A percentile compares a stretch with the other conserved stretches of the same genome.
Conservation (phyloP, 257 asterid species). For the Solanum pinnatisectum region DNA sequence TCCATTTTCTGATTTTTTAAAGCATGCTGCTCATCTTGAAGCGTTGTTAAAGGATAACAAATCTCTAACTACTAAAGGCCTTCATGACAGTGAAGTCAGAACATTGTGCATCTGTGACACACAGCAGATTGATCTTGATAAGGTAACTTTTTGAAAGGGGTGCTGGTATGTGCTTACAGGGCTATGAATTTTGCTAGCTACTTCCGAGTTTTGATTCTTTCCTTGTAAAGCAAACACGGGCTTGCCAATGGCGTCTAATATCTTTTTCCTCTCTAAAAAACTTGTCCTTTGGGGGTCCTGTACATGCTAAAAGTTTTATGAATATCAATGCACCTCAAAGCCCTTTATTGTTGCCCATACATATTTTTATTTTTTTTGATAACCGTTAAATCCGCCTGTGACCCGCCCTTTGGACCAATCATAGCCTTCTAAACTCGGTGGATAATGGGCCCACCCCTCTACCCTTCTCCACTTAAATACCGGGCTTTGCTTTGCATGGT, state of each 20-base stretch:
- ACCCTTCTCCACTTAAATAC: too few relatives aligned
- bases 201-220: not conserved
- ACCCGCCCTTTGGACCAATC: too few relatives aligned
- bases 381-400: too few relatives aligned
- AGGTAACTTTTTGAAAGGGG: constrained; percentile 39
- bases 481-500: too few relatives aligned
- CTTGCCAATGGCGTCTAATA: not conserved
- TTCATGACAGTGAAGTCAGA: constrained; percentile 79
- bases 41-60: constrained; percentile 53
- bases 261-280: not conserved
- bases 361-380: not conserved
- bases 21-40: constrained; percentile 86
- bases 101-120: constrained; percentile 67
- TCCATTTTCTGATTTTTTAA: not conserved
- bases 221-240: not conserved
- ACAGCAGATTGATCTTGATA: constrained; percentile 57
- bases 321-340: not conserved
- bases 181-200: not conserved
- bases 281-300: not conserved
- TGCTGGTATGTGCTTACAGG: not conserved
- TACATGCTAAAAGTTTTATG: not conserved
- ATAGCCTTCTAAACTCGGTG: too few relatives aligned
- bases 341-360: not conserved
- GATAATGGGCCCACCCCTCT: too few relatives aligned
- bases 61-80: constrained; percentile 56